These are phyloP conservation scores for Ascodesmis nigricans DNA, from an alignment of 495 filamentous ascomycete species.

Conservation along the genomic window DNA sequence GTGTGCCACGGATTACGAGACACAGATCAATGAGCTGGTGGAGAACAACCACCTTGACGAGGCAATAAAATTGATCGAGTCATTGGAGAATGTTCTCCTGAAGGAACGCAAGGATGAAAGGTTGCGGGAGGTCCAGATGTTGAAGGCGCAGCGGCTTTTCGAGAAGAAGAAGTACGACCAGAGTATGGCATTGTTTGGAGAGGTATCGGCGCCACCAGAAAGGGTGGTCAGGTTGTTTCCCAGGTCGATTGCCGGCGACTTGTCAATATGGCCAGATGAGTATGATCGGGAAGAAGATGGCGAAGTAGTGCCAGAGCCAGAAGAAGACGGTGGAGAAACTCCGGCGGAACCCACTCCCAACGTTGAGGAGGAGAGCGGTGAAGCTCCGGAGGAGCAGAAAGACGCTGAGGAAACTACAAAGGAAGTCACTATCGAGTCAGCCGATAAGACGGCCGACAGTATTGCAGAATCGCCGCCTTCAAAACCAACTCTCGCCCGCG, in stretches of 20 bases:
- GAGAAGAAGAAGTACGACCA: conserved; percentile 60
- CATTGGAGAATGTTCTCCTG: conserved; percentile 82
- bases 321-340: conserved; percentile 4
- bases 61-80: conserved; percentile 64
- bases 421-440: too few relatives aligned
- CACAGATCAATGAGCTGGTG: conserved; percentile 69
- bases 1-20: conserved; percentile 79
- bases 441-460: too few relatives aligned
- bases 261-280: conserved; percentile 33
- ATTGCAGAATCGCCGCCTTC: too few relatives aligned
- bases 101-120: conserved; percentile 52
- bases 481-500: too few relatives aligned
- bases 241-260: conserved; percentile 56
- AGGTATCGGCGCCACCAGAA: conserved; percentile 72
- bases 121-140: conserved; percentile 62
- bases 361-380: conserved; percentile 1
- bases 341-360: background rate
- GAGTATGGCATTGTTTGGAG: conserved; percentile 70
- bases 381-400: background rate
- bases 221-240: conserved; percentile 74
- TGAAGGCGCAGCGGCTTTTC: conserved; percentile 75
- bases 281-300: conserved; percentile 30
- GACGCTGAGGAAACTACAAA: too few relatives aligned
- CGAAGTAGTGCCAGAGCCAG: conserved; percentile 13
- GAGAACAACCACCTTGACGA: conserved; percentile 63